Evolutionary conservation across 495 filamentous ascomycete genomes (phyloP).

Genomic region (Pseudoneurospora amorphoporcata): DNA sequence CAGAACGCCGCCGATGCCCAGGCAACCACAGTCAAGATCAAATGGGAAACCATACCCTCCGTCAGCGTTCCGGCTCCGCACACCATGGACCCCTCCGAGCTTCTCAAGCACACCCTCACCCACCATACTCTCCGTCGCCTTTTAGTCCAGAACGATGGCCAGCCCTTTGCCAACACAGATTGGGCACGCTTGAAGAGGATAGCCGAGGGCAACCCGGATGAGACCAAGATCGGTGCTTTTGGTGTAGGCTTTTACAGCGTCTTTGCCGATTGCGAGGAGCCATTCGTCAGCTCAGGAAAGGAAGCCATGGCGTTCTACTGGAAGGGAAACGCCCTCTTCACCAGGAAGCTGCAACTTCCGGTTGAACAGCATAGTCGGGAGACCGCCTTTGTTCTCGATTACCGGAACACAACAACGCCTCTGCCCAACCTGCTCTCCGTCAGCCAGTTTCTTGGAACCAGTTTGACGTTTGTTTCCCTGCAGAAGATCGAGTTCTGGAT

Average conservation of each 20-base stretch:
- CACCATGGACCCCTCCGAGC: slow-evolving; percentile 52
- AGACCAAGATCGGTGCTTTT: slow-evolving; percentile 97
- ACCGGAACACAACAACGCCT: slow-evolving; percentile 75
- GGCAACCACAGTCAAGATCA: slow-evolving; percentile 79
- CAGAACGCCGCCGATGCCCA: slow-evolving; percentile 97
- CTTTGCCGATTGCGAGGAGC: slow-evolving; percentile 95
- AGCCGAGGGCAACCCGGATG: slow-evolving; percentile 95
- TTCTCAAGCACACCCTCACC: slow-evolving; percentile 70
- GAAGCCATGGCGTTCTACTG: slow-evolving; percentile 98
- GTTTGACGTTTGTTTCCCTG: slow-evolving; percentile 89
- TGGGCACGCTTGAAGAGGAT: slow-evolving; percentile 93
- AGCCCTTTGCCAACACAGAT: slow-evolving; percentile 74
- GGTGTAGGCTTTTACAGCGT: slow-evolving; percentile 98
- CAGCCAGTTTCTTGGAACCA: slow-evolving; percentile 85
- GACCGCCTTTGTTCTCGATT: slow-evolving; percentile 87
- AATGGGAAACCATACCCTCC: slow-evolving; percentile 81
- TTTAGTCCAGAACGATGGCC: slow-evolving; percentile 82
- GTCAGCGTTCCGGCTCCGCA: slow-evolving; percentile 60
- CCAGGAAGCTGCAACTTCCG: slow-evolving; percentile 63
- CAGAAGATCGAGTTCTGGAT: slow-evolving; percentile 82
- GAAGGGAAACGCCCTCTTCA: slow-evolving; percentile 92
- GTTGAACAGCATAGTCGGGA: slow-evolving; percentile 49
- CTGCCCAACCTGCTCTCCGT: slow-evolving; percentile 76
- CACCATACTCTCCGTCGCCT: slow-evolving; percentile 77
- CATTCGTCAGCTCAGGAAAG: slow-evolving; percentile 83